phyloP scores from a whole-genome alignment of 495 filamentous ascomycete genomes.

The Barbatosphaeria neglecta region DNA sequence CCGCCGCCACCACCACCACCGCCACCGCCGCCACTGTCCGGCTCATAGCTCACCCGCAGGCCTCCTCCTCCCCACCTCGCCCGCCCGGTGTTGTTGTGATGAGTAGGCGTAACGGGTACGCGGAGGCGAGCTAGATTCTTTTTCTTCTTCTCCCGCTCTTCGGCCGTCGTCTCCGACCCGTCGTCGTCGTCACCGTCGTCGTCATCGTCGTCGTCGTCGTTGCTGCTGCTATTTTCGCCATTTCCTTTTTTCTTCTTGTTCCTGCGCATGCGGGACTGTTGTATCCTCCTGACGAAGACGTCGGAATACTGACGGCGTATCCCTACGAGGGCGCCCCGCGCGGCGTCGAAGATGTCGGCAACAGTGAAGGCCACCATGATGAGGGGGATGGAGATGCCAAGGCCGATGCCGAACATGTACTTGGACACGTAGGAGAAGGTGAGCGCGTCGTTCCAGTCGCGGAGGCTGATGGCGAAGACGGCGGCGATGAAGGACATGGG shows the following conservation, averaged over 20 bases:
- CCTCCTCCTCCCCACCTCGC: background rate
- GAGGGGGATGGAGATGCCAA: constrained; percentile 53
- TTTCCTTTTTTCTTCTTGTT: background rate
- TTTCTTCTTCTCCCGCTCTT: background rate
- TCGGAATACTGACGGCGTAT: background rate
- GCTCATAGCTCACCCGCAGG: background rate
- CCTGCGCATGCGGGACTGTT: background rate
- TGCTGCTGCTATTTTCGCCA: too few relatives aligned
- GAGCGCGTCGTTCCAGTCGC: constrained; percentile 36
- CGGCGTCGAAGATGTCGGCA: constrained; percentile 40
- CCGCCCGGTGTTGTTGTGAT: background rate
- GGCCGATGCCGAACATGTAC: constrained; percentile 56
- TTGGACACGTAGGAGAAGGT: constrained; percentile 47
- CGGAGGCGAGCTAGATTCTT: background rate
- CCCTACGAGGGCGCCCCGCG: background rate
- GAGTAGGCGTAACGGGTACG: background rate
- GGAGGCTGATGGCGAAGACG: constrained; percentile 55
- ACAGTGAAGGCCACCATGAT: constrained; percentile 47
- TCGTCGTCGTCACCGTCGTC: background rate
- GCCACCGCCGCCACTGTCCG: background rate
- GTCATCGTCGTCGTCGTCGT: too few relatives aligned
- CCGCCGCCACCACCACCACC: too few relatives aligned
- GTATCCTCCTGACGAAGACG: too few relatives aligned
- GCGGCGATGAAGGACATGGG: constrained; percentile 56
- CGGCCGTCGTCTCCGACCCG: background rate